Evolutionary conservation across 345 rosid genomes (phyloP), one percentile per base, ranked within the genome.

Genomic region (Citrus inodora): DNA sequence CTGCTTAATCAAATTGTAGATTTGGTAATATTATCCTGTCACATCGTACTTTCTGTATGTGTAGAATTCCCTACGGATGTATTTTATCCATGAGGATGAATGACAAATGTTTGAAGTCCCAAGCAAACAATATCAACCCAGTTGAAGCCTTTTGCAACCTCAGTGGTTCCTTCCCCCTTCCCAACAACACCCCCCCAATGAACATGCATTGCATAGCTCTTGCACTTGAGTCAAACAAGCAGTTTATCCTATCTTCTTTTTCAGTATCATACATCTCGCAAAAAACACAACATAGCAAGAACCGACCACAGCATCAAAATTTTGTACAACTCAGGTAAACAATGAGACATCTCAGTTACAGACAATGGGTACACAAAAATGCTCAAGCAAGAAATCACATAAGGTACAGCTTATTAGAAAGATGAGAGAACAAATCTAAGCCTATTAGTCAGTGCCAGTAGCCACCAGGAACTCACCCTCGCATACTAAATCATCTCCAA

Each of bases 381-480:
- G 9, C n/a, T 63, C 38, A 30, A 42, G n/a, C 7, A 70, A 69
- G 56, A 69, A 30, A 17, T 51, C 6, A 28, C 73, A 70, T 17
- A n/a, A 2, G 5, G 9, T 8, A 48, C 53, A 48, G 28, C 38
- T 48, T 14, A 35, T 8, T 53, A 4, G 40, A 30, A 19, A 71
- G 51, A 35, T 9, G 30, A 73, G 61, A 35, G 27, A 67, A 25
- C 16, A 11, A 60, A 22, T 11, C 17, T 38, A 9, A 74, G 37
- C n/a, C 6, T 6, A 53, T 17, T 53, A 3, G 21, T 76, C 88
- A 72, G 87, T 85, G 24, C 94, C 97, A 24, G 86, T 89, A 75
- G 94, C 94, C 98, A 94, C 88, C 84, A 94, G 78, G 82, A 96
- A 94, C 91, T 96, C 98, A 37, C 98, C 97, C 70, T 96, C 95